phyloP scores from a whole-genome alignment of 2,329 filamentous ascomycete species.

The Trichoderma guizhouense region DNA sequence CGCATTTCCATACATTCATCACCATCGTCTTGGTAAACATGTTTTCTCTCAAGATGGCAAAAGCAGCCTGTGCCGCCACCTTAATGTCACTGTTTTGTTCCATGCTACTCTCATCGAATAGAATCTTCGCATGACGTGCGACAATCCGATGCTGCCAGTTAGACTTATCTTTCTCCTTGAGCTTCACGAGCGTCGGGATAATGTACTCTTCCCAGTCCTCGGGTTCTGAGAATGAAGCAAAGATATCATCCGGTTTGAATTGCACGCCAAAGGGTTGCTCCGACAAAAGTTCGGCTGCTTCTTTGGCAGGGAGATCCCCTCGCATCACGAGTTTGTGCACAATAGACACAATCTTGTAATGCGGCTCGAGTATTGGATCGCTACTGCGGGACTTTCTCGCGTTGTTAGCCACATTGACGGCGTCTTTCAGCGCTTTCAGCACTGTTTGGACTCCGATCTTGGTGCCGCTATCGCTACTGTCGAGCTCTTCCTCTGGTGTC shows the following conservation, averaged over 20 bases:
- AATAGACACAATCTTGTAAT: slow-evolving; percentile 84
- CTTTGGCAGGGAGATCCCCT: slow-evolving; percentile 45
- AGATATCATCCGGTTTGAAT: slow-evolving; percentile 34
- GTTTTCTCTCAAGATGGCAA: slow-evolving; percentile 66
- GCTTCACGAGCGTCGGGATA: slow-evolving; percentile 47
- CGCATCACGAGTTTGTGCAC: slow-evolving; percentile 74
- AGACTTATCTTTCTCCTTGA: slow-evolving; percentile 75
- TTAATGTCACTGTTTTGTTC: slow-evolving; percentile 40
- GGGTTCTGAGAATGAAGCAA: slow-evolving; percentile 35
- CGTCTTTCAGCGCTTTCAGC: slow-evolving; percentile 48
- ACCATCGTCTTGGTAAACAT: slow-evolving; percentile 93
- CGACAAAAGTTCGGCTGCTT: slow-evolving; percentile 51
- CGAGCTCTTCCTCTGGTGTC: slow-evolving; percentile 43
- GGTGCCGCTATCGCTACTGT: slow-evolving; percentile 39
- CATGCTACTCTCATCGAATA: slow-evolving; percentile 45
- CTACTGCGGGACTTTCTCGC: slow-evolving; percentile 55
- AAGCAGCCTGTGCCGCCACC: slow-evolving; percentile 73
- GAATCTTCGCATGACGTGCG: slow-evolving; percentile 62
- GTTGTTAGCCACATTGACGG: slow-evolving; percentile 48
- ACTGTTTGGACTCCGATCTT: slow-evolving; percentile 38
- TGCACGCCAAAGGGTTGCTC: slow-evolving; percentile 51
- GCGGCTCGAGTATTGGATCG: slow-evolving; percentile 83
- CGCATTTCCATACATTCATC: slow-evolving; percentile 92
- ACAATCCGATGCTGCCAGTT: slow-evolving; percentile 96
- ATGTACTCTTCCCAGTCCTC: slow-evolving; percentile 61